Conservation (phyloP, 257 asterid species). For the Schizonepeta tenuifolia region DNA sequence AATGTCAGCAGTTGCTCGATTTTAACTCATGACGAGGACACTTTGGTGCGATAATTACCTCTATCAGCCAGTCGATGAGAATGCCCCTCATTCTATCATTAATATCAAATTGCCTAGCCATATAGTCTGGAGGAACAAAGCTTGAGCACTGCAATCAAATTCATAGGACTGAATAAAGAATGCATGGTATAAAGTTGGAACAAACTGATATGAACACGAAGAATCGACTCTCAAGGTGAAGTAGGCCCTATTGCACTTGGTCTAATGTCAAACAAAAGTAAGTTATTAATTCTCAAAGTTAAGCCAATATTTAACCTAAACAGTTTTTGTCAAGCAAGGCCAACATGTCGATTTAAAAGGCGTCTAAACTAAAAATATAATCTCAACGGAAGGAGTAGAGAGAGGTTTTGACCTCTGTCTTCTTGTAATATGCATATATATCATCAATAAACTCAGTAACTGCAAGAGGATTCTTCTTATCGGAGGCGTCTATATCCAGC, state of each 20-base stretch:
- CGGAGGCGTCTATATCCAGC: slow-evolving; percentile 60
- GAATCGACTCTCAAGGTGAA: background rate
- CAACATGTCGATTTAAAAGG: background rate
- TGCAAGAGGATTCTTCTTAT: slow-evolving; percentile 58
- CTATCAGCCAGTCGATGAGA: slow-evolving; percentile 90
- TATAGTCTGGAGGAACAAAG: slow-evolving; percentile 63
- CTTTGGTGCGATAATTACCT: slow-evolving; percentile 45
- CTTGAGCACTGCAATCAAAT: slow-evolving; percentile 50
- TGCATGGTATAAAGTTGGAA: background rate
- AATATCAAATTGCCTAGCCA: slow-evolving; percentile 67
- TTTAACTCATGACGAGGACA: background rate
- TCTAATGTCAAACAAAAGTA: background rate
- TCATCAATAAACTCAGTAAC: slow-evolving; percentile 78
- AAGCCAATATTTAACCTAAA: no score
- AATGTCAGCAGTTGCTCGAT: background rate
- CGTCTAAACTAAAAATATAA: background rate
- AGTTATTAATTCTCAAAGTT: no score
- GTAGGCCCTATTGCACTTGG: background rate
- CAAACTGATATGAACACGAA: background rate
- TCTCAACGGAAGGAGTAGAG: background rate
- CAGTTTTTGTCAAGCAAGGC: background rate
- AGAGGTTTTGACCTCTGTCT: slow-evolving; percentile 56
- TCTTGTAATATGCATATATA: slow-evolving; percentile 55
- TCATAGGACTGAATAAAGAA: background rate
- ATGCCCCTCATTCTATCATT: slow-evolving; percentile 88